Evolutionary conservation across 495 filamentous ascomycete genomes (phyloP), one percentile per base, ranked within the genome.

Genomic region (Hypoxylon cercidicola): DNA sequence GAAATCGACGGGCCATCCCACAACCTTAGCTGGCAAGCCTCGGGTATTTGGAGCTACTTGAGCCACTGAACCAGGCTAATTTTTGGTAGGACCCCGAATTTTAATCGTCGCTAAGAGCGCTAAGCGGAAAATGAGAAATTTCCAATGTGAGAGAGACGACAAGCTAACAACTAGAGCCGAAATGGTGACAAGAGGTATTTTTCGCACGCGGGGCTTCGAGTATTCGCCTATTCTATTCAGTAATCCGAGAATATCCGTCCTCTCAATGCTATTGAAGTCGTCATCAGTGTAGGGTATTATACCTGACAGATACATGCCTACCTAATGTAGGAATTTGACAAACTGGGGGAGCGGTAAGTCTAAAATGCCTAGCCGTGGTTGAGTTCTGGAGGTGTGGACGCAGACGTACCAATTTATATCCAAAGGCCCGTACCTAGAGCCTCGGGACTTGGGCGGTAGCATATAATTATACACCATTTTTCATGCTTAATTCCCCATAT

Each of bases 21-120:
- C 65, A 63, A 68, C 25, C 25, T 28, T 28, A 28, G 58, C 63
- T 68, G 43, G 65, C 63, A n/a, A 63, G 54, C 55, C 55, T 64
- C 65, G 65, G 65, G 41, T 68, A 68, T 68, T 68, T 68, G 28
- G 64, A 54, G 45, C 59, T 55, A 63, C 60, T 68, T 15, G 64
- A 54, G 45, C 59, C 60, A 63, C 60, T 64, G 50, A 60, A 39
- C 62, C 59, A 59, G 60, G 49, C 54, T 61, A 68, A 54, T 19
- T 63, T 63, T 34, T 59, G 18, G 39, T 30, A 63, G 19, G 20
- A 63, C 54, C 37, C 59, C 59, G 48, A 62, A 68, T 62, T 68
- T 68, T 7, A 62, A 63, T 63, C 50, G 34, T 68, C 65, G 65
- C 60, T 63, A 68, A 63, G 18, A 9, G 65, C 65, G 65, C 59